Evolutionary conservation across 345 rosid species (phyloP).

Genomic region (Angophora floribunda): DNA sequence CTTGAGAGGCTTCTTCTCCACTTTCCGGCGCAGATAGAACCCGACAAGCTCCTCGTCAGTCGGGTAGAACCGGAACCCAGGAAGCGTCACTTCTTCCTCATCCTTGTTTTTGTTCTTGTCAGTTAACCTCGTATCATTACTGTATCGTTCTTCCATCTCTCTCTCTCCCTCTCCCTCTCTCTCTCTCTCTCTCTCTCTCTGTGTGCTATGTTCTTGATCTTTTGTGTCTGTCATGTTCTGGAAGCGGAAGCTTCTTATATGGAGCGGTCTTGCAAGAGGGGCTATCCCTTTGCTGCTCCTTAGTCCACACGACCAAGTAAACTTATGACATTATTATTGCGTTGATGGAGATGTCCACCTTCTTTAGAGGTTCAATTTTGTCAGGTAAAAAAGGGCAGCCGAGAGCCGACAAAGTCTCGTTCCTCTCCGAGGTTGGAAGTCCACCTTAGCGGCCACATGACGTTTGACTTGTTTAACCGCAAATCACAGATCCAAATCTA

Average conservation of each 20-base stretch:
- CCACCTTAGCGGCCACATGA: neutral
- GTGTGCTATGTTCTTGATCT: neutral
- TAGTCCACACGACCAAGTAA: neutral
- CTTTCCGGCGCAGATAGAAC: slow-evolving; percentile 31
- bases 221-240: neutral
- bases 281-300: neutral
- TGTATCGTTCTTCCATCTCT: neutral
- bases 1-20: slow-evolving; percentile 16
- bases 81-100: slow-evolving; percentile 16
- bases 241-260: neutral
- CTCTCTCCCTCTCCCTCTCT: neutral
- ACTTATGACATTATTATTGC: neutral
- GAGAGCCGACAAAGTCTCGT: neutral
- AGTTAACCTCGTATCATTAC: neutral
- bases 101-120: neutral
- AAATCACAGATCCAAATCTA: neutral
- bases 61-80: slow-evolving; percentile 40
- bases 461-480: neutral
- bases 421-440: neutral
- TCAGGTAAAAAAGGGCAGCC: neutral
- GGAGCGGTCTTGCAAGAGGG: neutral
- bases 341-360: neutral
- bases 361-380: neutral
- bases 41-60: slow-evolving; percentile 41
- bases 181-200: neutral